Percentiles rank a stretch among this genome's conserved stretches.
These are phyloP conservation scores for Skeletonema costatum DNA, from an alignment of 108 stramenopile genomes.

Conservation along the genomic window DNA sequence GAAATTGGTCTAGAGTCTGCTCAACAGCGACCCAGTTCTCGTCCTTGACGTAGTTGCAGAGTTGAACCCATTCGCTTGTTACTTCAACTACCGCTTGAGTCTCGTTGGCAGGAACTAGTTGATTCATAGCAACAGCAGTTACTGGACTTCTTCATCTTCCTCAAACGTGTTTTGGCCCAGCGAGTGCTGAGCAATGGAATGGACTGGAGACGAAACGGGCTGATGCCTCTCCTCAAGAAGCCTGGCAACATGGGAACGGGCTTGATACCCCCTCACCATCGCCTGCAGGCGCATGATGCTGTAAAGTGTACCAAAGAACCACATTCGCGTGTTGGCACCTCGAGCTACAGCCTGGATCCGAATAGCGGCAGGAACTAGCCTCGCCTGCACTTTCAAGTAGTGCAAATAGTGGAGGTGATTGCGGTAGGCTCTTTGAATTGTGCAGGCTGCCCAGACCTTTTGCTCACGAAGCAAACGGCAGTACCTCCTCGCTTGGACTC, in stretches of 20 bases:
- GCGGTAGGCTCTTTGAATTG: slow-evolving; percentile 73
- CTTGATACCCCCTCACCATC: slow-evolving; percentile 40
- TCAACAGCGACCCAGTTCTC: slow-evolving; percentile 87
- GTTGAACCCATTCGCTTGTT: slow-evolving; percentile 42
- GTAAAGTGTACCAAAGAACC: slow-evolving; percentile 50
- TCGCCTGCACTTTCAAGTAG: slow-evolving; percentile 53
- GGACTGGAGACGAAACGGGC: slow-evolving; percentile 40
- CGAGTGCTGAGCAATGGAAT: slow-evolving; percentile 18
- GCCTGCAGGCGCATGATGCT: slow-evolving; percentile 46
- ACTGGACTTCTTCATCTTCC: not conserved
- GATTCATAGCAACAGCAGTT: not conserved
- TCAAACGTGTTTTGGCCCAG: slow-evolving; percentile 11
- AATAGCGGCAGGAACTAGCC: slow-evolving; percentile 37
- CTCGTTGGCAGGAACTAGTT: slow-evolving; percentile 12
- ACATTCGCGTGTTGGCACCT: slow-evolving; percentile 45
- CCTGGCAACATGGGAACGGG: slow-evolving; percentile 20
- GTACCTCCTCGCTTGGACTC: slow-evolving; percentile 54
- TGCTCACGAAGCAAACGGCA: slow-evolving; percentile 26
- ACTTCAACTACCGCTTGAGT: slow-evolving; percentile 28
- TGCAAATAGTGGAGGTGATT: slow-evolving; percentile 48
- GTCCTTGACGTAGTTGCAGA: slow-evolving; percentile 69
- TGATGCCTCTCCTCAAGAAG: slow-evolving; percentile 26
- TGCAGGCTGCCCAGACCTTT: slow-evolving; percentile 58
- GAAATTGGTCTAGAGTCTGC: slow-evolving; percentile 70
- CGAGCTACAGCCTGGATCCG: slow-evolving; percentile 43